Percentiles rank a stretch among this genome's conserved stretches.
Evolutionary conservation across 257 asterid genomes (phyloP).

Genomic region (Fraxinus cuspidata): DNA sequence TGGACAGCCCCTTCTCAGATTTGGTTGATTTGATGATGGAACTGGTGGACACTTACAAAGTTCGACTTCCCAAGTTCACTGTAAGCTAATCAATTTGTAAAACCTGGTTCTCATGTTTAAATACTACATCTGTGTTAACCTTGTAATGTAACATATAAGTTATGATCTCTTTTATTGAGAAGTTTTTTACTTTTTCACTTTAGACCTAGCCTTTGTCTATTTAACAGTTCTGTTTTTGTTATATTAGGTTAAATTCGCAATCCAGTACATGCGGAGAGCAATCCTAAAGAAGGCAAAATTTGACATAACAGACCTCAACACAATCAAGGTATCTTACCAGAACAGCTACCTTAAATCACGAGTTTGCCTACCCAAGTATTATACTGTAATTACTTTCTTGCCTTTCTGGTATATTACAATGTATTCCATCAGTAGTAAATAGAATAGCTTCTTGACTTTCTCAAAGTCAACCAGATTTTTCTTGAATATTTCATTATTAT

Average conservation of each 20-base stretch:
- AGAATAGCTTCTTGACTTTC: neutral
- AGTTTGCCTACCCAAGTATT: neutral
- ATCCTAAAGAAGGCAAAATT: constrained; percentile 81
- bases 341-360: constrained; percentile 7
- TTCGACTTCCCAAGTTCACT: constrained; percentile 86
- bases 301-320: constrained; percentile 73
- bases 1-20: constrained; percentile 95
- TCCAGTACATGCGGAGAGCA: constrained; percentile 83
- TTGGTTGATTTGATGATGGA: constrained; percentile 96
- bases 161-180: neutral
- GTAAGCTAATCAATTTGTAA: constrained; percentile 40
- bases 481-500: neutral
- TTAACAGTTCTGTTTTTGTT: neutral
- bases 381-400: neutral
- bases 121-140: neutral
- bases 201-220: neutral
- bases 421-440: neutral
- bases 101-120: constrained; percentile 2
- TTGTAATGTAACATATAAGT: constrained; percentile 13
- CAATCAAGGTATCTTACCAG: constrained; percentile 64
- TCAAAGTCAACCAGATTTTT: neutral
- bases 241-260: constrained; percentile 80
- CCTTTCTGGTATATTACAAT: neutral
- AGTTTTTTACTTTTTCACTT: constrained; percentile 4
- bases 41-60: constrained; percentile 86